Percentiles rank a stretch among this genome's conserved stretches.
These are phyloP conservation scores for Penicillium psychrosexuale DNA, from an alignment of 2,329 filamentous ascomycete species.

Conservation along the genomic window DNA sequence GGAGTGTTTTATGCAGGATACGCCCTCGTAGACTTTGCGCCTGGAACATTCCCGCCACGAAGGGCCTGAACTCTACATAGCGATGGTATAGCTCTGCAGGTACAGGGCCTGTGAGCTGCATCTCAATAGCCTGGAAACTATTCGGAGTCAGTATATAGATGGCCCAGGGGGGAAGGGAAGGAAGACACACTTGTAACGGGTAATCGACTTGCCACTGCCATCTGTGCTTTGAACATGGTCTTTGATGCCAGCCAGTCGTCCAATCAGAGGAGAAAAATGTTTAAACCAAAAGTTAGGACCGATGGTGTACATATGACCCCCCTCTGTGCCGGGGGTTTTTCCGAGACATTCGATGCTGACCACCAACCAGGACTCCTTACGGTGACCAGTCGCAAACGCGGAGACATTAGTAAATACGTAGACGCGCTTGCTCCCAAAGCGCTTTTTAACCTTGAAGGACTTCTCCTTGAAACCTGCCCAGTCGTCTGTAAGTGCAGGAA, in stretches of 20 bases:
- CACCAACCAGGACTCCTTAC: constrained; percentile 65
- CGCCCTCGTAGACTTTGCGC: constrained; percentile 72
- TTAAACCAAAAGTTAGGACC: constrained; percentile 74
- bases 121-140: constrained; percentile 89
- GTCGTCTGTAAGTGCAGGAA: constrained; percentile 57
- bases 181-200: constrained; percentile 69
- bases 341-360: constrained; percentile 78
- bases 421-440: constrained; percentile 78
- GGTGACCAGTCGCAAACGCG: constrained; percentile 58
- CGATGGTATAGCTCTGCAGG: constrained; percentile 80
- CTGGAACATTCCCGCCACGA: constrained; percentile 86
- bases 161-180: not conserved
- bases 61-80: constrained; percentile 88
- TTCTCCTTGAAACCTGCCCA: constrained; percentile 68
- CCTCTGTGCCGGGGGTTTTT: constrained; percentile 61
- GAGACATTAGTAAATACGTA: constrained; percentile 70
- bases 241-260: constrained; percentile 71
- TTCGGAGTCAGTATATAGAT: constrained; percentile 6
- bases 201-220: constrained; percentile 53
- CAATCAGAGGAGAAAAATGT: constrained; percentile 86
- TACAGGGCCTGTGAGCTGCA: constrained; percentile 81
- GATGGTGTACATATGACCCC: constrained; percentile 72
- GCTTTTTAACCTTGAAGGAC: constrained; percentile 71
- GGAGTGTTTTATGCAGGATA: constrained; percentile 77
- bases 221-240: constrained; percentile 58